Evolutionary conservation across 257 asterid genomes (phyloP), one percentile per base, ranked within the genome.

Genomic region (Penstemon newberryi): DNA sequence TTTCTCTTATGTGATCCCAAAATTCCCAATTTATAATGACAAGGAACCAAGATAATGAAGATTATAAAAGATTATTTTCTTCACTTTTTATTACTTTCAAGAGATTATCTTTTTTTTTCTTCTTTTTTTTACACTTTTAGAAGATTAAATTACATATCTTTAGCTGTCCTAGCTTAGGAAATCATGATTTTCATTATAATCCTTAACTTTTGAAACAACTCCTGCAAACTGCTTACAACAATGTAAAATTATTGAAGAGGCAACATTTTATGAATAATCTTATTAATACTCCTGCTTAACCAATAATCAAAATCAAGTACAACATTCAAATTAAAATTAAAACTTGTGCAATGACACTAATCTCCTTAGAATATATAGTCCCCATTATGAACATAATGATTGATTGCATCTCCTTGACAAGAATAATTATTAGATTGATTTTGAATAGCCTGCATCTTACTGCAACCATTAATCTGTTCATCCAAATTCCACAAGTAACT

Each of bases 401-500:
- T 77, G 12, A 63, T 10, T 12, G 62, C 56, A 73, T 72, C 79
- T 5, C 76, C 70, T 59, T 67, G 68, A 18, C 71, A 59, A 70
- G 69, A 46, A 56, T 43, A 52, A 68, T 53, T 62, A 57, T 15
- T 54, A 18, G 61, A 13, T 57, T 78, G 83, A 66, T 69, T 79
- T 42, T 81, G 84, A 12, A 73, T 69, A 3, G 70, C 77, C 33
- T 25, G 33, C 74, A 59, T 63, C 19, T 72, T 74, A 73, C 67
- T 60, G 59, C 81, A 71, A 39, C 74, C 76, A 54, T 41, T 25
- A 25, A 25, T 53, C 19, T 69, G 81, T 66, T 77, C 78, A 45
- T 78, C 88, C n/a, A 77, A 40, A 70, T 73, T 80, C 87, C 84
- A 83, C 58, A 82, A 72, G 70, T 70, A 63, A 13, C 66, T 76